These are phyloP conservation scores for Paraleonurus japonicus DNA, from an alignment of 257 asterid species.

Conservation along the genomic window DNA sequence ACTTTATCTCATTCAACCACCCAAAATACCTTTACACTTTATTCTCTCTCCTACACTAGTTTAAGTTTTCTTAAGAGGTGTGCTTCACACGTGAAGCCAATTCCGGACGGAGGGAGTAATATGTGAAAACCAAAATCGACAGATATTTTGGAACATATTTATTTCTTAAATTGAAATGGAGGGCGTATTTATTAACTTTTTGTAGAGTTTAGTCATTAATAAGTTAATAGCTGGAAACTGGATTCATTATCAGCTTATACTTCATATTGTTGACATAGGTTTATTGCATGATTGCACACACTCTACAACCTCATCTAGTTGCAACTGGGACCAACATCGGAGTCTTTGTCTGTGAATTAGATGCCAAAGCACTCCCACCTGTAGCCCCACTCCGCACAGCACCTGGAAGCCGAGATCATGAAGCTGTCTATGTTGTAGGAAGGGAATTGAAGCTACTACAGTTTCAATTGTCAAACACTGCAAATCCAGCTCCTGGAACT, in stretches of 20 bases:
- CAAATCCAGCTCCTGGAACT: conserved; percentile 76
- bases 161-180: no score
- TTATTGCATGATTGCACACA: conserved; percentile 87
- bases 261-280: conserved; percentile 44
- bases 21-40: no score
- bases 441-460: conserved; percentile 82
- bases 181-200: not conserved
- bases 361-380: conserved; percentile 86
- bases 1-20: no score
- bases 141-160: no score
- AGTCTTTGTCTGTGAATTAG: conserved; percentile 87
- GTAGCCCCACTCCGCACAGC: conserved; percentile 79
- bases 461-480: conserved; percentile 70
- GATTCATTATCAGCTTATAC: not conserved
- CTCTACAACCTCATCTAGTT: conserved; percentile 91
- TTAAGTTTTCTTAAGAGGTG: no score
- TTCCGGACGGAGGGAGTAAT: no score
- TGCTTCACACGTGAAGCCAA: no score
- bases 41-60: no score
- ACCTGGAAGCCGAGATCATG: conserved; percentile 79
- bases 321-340: conserved; percentile 96
- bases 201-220: not conserved
- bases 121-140: no score
- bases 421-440: conserved; percentile 82
- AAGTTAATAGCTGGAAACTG: not conserved